phyloP scores from a whole-genome alignment of 108 stramenopile genomes.

The Conticribra guillardii region DNA sequence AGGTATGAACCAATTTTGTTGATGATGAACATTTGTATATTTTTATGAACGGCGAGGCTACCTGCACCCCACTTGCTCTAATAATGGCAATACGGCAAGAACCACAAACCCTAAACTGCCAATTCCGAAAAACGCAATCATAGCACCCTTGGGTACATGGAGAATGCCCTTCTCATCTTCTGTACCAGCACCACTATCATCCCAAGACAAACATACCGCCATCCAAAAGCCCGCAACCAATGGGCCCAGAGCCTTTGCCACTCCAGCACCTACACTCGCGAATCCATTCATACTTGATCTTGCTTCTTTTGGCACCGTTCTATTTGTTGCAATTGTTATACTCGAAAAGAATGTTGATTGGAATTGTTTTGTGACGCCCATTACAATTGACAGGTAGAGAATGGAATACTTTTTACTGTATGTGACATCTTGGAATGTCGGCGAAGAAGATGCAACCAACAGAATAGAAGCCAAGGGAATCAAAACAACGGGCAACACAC shows the following conservation, averaged over 20 bases:
- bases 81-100: background rate
- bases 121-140: conserved; percentile 18
- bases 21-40: background rate
- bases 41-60: background rate
- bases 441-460: background rate
- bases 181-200: no score
- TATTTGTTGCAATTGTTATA: conserved; percentile 62
- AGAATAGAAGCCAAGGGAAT: conserved; percentile 51
- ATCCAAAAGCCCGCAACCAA: conserved; percentile 56
- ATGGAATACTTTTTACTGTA: conserved; percentile 1
- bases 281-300: conserved; percentile 78
- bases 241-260: conserved; percentile 64
- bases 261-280: conserved; percentile 59
- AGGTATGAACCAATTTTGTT: no score
- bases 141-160: background rate
- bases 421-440: background rate
- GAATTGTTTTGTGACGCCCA: conserved; percentile 51
- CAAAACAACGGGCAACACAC: conserved; percentile 40
- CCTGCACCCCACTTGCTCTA: conserved; percentile 5
- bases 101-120: background rate
- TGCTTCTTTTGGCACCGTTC: conserved; percentile 60
- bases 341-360: conserved; percentile 57
- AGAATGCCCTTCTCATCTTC: conserved; percentile 2
- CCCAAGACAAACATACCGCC: conserved; percentile 28
- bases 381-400: conserved; percentile 24